Base-by-base conservation (phyloP, 1,139 yeast genomes). In the Wickerhamomyces sp. region DNA sequence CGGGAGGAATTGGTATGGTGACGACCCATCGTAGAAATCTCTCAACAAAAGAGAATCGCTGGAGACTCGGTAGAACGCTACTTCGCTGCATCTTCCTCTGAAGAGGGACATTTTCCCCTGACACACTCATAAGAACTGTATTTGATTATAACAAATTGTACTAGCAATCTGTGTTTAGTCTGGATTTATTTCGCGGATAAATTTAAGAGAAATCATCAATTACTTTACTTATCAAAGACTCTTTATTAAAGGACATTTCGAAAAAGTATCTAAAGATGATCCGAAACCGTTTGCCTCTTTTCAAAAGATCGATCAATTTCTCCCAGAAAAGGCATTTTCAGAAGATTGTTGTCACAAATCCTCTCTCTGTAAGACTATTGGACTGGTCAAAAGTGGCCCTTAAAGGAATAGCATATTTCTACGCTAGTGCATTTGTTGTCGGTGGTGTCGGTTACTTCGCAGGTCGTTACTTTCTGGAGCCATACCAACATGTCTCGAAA, bases 401-500 rank as follows among this genome's bases (percentile, higher is more conserved):
- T 14, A 41, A 42, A 28, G 51, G 47, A 32, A 36, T 52, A 8
- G 27, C 32, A 5, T 31, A 46, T 14, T 48, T 55, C 32, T 56
- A 58, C 33, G 55, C 48, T 5, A 44, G 54, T 12, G 54, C 51
- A 3, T 17, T 49, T 9, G 43, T 47, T 2, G 31, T 49, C 2
- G 47, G 54, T 10, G 45, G 47, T 6, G 49, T 43, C 3, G 51
- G 51, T 2, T 60, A 58, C 36, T 46, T 43, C 28, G 49, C 48
- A 13, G 46, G 49, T 2, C 33, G 44, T 0, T 45, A 40, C 20
- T 51, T 44, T 28, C 42, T 58, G 8, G 56, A 58, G 21, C 42
- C 47, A 13, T 48, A 51, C 17, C 66, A 61, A 42, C 46, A 45
- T 3, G 49, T 62, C 33, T 58, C 63, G 0, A 30, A 37, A 1